Percentiles rank a stretch among this genome's conserved stretches.
phyloP scores from a whole-genome alignment of 495 filamentous ascomycete genomes.

The Annulohypoxylon bovei region DNA sequence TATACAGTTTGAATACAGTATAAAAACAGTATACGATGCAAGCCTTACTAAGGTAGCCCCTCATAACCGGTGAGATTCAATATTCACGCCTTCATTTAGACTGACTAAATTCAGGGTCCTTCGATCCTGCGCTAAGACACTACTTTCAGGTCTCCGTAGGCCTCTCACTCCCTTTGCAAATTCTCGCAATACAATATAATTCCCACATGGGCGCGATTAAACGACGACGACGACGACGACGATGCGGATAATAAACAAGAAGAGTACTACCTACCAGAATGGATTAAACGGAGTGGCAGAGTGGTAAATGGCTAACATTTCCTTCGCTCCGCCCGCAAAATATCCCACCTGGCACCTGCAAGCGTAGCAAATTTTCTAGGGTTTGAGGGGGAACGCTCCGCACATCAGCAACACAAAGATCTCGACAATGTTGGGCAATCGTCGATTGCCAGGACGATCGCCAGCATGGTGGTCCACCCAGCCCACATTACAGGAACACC shows the following conservation, averaged over 20 bases:
- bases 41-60: not conserved
- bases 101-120: slow-evolving; percentile 25
- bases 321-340: slow-evolving; percentile 18
- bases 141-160: not conserved
- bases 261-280: slow-evolving; percentile 38
- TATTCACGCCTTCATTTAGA: not conserved
- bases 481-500: slow-evolving; percentile 34
- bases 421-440: slow-evolving; percentile 40
- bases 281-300: slow-evolving; percentile 31
- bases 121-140: slow-evolving; percentile 1
- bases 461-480: slow-evolving; percentile 12
- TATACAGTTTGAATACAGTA: not conserved
- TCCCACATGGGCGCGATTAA: slow-evolving; percentile 14
- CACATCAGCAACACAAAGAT: slow-evolving; percentile 40
- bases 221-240: slow-evolving; percentile 9
- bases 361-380: slow-evolving; percentile 31
- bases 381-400: slow-evolving; percentile 21
- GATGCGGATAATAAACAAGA: slow-evolving; percentile 32
- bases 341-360: slow-evolving; percentile 21
- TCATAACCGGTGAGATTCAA: not conserved
- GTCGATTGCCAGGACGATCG: slow-evolving; percentile 29
- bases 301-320: slow-evolving; percentile 28
- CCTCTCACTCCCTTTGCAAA: slow-evolving; percentile 1
- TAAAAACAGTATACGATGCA: not conserved
- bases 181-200: not conserved